These are phyloP conservation scores for Spatholobus suberectus DNA, from an alignment of 306 rosid species.

Conservation along the genomic window DNA sequence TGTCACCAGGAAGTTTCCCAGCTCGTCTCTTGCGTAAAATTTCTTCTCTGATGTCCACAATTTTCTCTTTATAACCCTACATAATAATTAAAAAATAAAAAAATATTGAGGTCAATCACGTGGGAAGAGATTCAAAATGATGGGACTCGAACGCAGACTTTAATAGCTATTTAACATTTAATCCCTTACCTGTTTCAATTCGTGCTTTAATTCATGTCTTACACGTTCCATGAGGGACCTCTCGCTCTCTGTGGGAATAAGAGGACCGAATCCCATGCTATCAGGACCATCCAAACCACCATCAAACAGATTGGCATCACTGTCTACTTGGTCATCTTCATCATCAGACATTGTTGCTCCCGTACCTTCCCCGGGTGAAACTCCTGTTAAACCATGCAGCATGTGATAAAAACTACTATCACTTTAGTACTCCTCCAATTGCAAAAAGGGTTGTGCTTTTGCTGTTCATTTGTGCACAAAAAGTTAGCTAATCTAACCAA, in stretches of 20 bases:
- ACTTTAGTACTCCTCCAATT: conserved; percentile 34
- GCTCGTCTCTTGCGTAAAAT: conserved; percentile 98
- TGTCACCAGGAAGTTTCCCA: conserved; percentile 98
- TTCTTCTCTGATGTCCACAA: conserved; percentile 96
- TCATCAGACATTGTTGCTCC: conserved; percentile 99
- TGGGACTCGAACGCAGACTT: neutral
- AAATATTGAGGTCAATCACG: neutral
- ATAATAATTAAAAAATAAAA: neutral
- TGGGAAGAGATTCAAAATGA: conserved; percentile 31
- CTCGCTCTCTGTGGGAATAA: conserved; percentile 93
- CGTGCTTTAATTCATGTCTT: conserved; percentile 95
- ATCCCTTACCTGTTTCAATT: conserved; percentile 74
- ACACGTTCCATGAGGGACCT: conserved; percentile 99
- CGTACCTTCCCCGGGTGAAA: conserved; percentile 96
- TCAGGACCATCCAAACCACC: conserved; percentile 81
- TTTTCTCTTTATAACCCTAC: conserved; percentile 95
- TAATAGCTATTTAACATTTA: conserved; percentile 2
- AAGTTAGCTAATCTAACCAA: conserved; percentile 18
- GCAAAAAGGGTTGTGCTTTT: neutral
- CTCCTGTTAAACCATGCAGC: conserved; percentile 62
- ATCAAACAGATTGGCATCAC: conserved; percentile 85
- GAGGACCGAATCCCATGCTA: conserved; percentile 97
- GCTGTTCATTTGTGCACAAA: conserved; percentile 16
- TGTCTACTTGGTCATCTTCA: conserved; percentile 88
- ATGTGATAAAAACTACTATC: too few relatives aligned